Conservation (phyloP, 2,329 filamentous ascomycete species). For the Fusarium continuum region DNA sequence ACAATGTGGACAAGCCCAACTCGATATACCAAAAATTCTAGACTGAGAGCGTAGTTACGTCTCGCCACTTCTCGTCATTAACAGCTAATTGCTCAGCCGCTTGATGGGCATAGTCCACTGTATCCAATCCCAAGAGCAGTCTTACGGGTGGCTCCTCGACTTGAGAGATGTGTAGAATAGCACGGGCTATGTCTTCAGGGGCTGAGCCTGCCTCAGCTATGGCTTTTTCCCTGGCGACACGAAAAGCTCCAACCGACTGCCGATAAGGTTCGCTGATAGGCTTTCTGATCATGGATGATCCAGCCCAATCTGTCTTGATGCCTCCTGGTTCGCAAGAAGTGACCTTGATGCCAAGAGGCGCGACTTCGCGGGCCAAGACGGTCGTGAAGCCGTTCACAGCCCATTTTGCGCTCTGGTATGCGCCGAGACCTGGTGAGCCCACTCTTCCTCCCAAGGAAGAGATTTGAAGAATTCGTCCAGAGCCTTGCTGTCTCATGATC, state of each 20-base stretch:
- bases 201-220: background rate
- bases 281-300: constrained; percentile 41
- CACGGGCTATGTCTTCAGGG: constrained; percentile 40
- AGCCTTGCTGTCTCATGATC: constrained; percentile 44
- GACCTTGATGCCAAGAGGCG: constrained; percentile 50
- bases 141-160: constrained; percentile 44
- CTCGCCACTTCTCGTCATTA: constrained; percentile 45
- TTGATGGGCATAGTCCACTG: constrained; percentile 32
- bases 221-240: background rate
- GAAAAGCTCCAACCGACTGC: constrained; percentile 46
- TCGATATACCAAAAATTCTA: background rate
- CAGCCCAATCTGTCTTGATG: constrained; percentile 53
- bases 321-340: constrained; percentile 52
- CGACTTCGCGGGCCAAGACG: constrained; percentile 47
- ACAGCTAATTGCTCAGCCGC: constrained; percentile 33
- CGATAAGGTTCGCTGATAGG: constrained; percentile 48
- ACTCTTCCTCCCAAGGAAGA: constrained; percentile 50
- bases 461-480: constrained; percentile 51
- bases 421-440: constrained; percentile 45
- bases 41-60: background rate
- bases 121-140: constrained; percentile 45
- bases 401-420: constrained; percentile 53
- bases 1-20: too few relatives aligned
- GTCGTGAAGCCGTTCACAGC: constrained; percentile 51
- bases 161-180: constrained; percentile 40